phyloP scores from a whole-genome alignment of 495 filamentous ascomycete species.

The Daldinia decipiens region DNA sequence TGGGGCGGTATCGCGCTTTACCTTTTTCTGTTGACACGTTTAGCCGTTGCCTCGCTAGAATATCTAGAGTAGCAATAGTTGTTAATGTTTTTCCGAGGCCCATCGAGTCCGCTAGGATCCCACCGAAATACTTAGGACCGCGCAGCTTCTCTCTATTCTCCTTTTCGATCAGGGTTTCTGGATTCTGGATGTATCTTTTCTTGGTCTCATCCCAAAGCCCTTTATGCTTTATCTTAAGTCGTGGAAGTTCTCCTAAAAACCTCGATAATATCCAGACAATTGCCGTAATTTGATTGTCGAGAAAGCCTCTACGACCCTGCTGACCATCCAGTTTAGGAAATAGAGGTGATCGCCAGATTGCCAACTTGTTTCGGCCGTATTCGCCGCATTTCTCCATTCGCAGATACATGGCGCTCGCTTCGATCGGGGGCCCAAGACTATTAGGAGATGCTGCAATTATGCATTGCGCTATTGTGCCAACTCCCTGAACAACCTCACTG shows the following conservation, averaged over 20 bases:
- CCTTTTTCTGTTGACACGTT: constrained; percentile 16
- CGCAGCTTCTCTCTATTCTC: constrained; percentile 25
- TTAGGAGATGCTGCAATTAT: constrained; percentile 34
- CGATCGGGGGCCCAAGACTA: constrained; percentile 41
- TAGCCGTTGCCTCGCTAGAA: constrained; percentile 37
- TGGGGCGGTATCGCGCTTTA: constrained; percentile 27
- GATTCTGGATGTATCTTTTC: not conserved
- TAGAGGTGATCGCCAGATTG: constrained; percentile 36
- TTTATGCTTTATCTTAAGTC: constrained; percentile 10
- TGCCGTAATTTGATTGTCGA: constrained; percentile 43
- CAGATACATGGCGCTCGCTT: constrained; percentile 36
- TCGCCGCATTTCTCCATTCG: constrained; percentile 38
- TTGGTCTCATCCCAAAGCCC: not conserved
- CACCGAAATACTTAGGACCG: constrained; percentile 61
- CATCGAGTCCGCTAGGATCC: constrained; percentile 93
- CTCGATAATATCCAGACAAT: constrained; percentile 45
- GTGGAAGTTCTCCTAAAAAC: constrained; percentile 37
- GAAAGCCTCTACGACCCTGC: constrained; percentile 30
- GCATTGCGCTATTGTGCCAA: constrained; percentile 19
- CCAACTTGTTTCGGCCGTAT: constrained; percentile 37
- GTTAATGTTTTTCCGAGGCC: constrained; percentile 87
- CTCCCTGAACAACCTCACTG: constrained; percentile 20
- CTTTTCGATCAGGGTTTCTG: constrained; percentile 3
- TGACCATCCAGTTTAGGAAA: constrained; percentile 33
- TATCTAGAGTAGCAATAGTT: constrained; percentile 35